These are phyloP conservation scores for Helicostylum pulchrum DNA, from an alignment of 192 early-diverging fungal species.

Conservation along the genomic window DNA sequence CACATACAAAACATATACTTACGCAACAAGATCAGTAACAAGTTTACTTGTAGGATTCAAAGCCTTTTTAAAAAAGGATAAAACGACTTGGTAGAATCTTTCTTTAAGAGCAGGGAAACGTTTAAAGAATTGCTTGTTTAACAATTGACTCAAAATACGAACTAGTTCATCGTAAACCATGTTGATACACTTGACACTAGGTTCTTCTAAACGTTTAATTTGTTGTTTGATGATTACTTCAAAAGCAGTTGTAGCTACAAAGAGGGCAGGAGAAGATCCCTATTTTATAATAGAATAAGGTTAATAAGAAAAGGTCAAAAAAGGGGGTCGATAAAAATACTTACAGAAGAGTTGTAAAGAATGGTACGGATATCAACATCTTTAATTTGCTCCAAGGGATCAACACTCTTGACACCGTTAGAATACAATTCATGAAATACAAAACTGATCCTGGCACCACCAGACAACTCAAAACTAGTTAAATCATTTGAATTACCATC, in stretches of 20 bases:
- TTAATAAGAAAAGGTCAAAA: not conserved
- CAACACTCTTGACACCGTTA: constrained; percentile 87
- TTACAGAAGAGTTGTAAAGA: constrained; percentile 88
- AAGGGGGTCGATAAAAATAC: not conserved
- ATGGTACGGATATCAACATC: constrained; percentile 98
- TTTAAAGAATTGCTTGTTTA: constrained; percentile 91
- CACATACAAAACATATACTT: constrained; percentile 23
- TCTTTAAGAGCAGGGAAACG: constrained; percentile 95
- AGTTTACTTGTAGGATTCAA: constrained; percentile 92
- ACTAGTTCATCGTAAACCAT: constrained; percentile 99
- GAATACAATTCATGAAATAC: constrained; percentile 98
- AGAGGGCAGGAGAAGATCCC: constrained; percentile 94
- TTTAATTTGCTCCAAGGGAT: constrained; percentile 99
- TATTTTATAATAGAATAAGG: constrained; percentile 23
- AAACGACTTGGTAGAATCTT: constrained; percentile 89
- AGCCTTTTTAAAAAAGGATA: constrained; percentile 91
- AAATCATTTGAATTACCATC: constrained; percentile 96
- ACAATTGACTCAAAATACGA: constrained; percentile 87
- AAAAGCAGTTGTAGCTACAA: constrained; percentile 97
- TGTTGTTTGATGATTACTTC: constrained; percentile 98
- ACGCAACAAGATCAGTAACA: constrained; percentile 86
- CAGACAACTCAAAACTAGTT: constrained; percentile 90
- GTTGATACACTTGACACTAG: constrained; percentile 89
- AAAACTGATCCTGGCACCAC: constrained; percentile 98
- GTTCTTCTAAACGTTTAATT: constrained; percentile 97